A percentile compares a stretch with the other conserved stretches of the same genome.
Conservation (phyloP, 2,329 filamentous ascomycete species). For the Hypocreales sp. region DNA sequence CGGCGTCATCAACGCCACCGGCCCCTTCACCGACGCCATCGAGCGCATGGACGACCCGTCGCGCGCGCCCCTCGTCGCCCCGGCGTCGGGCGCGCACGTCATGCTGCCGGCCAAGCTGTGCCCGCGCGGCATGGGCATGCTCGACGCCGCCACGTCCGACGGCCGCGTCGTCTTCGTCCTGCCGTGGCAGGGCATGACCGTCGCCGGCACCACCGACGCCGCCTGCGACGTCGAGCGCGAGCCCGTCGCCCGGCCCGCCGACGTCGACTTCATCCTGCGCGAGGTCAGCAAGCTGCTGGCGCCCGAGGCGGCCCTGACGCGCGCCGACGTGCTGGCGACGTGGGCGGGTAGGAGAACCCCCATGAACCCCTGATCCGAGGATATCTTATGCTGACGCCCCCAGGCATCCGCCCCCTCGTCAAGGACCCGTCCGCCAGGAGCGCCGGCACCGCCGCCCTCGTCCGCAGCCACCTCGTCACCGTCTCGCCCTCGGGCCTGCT, state of each 20-base stretch:
- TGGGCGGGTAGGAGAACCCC: conserved; percentile 50
- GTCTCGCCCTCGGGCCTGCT: conserved; percentile 60
- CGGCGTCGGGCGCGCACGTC: conserved; percentile 69
- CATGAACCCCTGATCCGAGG: no score
- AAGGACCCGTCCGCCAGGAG: conserved; percentile 66
- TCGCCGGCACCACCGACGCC: conserved; percentile 70
- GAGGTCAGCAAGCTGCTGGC: conserved; percentile 65
- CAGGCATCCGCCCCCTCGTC: conserved; percentile 59
- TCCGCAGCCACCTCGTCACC: conserved; percentile 68
- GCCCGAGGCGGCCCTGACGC: conserved; percentile 59
- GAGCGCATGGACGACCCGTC: conserved; percentile 64
- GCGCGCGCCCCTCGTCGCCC: conserved; percentile 59
- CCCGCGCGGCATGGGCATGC: conserved; percentile 66
- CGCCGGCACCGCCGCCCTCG: conserved; percentile 70
- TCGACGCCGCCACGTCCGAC: conserved; percentile 68
- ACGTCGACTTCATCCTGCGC: conserved; percentile 69
- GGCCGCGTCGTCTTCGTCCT: conserved; percentile 82
- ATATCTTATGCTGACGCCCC: not conserved
- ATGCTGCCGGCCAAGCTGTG: conserved; percentile 68
- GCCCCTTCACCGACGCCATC: conserved; percentile 66
- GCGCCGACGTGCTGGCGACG: conserved; percentile 62
- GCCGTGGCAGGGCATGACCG: conserved; percentile 76
- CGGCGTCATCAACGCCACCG: conserved; percentile 73
- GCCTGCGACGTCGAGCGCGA: conserved; percentile 52
- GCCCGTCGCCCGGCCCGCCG: conserved; percentile 58